Base-by-base conservation (phyloP, 331 rosid species). In the Malus hybrid region DNA sequence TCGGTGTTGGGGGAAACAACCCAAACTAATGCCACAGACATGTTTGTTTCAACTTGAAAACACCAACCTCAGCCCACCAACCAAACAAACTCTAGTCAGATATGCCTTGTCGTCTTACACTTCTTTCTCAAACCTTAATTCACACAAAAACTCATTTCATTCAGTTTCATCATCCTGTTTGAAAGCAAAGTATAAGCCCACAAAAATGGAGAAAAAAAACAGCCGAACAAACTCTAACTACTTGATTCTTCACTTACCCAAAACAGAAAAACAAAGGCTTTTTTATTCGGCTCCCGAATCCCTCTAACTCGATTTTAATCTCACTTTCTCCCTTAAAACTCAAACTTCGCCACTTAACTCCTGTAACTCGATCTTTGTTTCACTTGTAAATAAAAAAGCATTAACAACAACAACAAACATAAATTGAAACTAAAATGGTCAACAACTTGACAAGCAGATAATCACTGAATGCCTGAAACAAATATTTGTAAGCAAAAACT, bases 1-100 rank as follows among this genome's bases (percentile, higher is more conserved):
- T 87, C 91, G 34, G 80, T 81, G 77, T 73, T 72, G 57, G 88
- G 83, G 32, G 85, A 79, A 64, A 81, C 86, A 73, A 80, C 72
- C 86, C 93, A 65, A 30, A 78, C 29, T 63, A 84, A 82, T 73
- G 90, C 75, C 64, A 82, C 73, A 77, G 97, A 85, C 97, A 91
- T 91, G 5, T 84, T 75, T 70, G 30, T 80, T 62, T 26, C 53
- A 75, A 83, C 75, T 55, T 73, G 64, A 63, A 29, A 42, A 10
- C 48, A 10, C 48, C 48, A 42, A 63, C 20, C 42, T 63, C 13
- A 68, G 58, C 36, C 16, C 46, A 48, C 36, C 48, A 62, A 42
- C 14, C 48, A 42, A 42, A 42, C 14, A 30, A 36, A 36, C 71
- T 50, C 66, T 62, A 62, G 18, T 20, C 66, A 62, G 34, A 20